Evolutionary conservation across 257 asterid genomes (phyloP).

Genomic region (Solanum ahanhuiri): DNA sequence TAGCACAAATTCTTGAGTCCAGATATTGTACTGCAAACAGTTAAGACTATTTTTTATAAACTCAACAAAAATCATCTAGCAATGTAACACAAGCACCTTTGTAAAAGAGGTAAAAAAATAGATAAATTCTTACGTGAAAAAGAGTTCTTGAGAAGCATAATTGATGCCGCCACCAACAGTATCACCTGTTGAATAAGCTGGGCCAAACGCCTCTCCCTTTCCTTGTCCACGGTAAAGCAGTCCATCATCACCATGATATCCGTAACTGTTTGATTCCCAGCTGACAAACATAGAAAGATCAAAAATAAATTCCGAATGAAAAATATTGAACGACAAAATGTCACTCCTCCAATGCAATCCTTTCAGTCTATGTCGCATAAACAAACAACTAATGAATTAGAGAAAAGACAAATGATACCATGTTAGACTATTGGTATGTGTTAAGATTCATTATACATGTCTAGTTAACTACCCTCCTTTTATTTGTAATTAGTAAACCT

Average conservation of each 20-base stretch:
- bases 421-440: not conserved
- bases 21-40: not conserved
- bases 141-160: conserved; percentile 68
- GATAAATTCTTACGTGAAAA: conserved; percentile 68
- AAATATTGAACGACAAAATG: not conserved
- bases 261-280: conserved; percentile 89
- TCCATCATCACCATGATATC: conserved; percentile 95
- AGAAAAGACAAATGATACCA: not conserved
- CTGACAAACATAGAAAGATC: conserved; percentile 29
- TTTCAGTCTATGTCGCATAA: not conserved
- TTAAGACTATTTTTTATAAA: not conserved
- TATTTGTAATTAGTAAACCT: too few species aligned
- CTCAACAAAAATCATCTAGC: not conserved
- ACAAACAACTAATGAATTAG: not conserved
- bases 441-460: not conserved
- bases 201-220: conserved; percentile 87
- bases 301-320: not conserved
- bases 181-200: conserved; percentile 75
- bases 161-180: conserved; percentile 94
- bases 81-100: not conserved
- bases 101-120: not conserved
- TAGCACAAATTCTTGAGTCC: conserved; percentile 10
- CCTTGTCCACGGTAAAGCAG: conserved; percentile 81
- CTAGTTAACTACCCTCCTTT: not conserved
- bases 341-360: not conserved